Conservation (phyloP, 768 basidiomycete genomes). For the Suillus tomentosus region DNA sequence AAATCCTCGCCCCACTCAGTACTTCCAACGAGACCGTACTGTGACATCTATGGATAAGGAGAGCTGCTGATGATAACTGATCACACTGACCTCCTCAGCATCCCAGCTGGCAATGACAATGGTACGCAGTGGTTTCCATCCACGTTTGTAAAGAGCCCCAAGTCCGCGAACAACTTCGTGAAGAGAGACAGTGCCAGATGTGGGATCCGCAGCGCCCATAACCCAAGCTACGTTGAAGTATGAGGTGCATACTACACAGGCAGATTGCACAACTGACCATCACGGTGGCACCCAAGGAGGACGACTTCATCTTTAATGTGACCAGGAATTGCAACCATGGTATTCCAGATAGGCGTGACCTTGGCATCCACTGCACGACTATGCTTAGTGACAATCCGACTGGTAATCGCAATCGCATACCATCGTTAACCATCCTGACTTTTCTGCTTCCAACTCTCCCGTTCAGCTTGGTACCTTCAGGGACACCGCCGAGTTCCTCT, state of each 20-base stretch:
- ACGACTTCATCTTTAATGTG: slow-evolving; percentile 84
- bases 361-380: slow-evolving; percentile 61
- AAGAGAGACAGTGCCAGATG: slow-evolving; percentile 56
- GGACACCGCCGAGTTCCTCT: slow-evolving; percentile 48
- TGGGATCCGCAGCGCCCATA: slow-evolving; percentile 58
- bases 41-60: slow-evolving; percentile 9
- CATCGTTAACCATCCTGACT: slow-evolving; percentile 57
- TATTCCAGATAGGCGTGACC: slow-evolving; percentile 90
- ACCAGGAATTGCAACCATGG: slow-evolving; percentile 81
- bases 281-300: slow-evolving; percentile 85
- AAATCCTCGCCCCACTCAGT: slow-evolving; percentile 98
- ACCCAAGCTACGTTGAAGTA: slow-evolving; percentile 28
- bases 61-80: not conserved
- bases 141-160: slow-evolving; percentile 49
- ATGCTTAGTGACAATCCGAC: not conserved
- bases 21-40: slow-evolving; percentile 77
- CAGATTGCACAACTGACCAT: slow-evolving; percentile 51
- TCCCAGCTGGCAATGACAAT: slow-evolving; percentile 83
- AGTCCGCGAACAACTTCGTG: slow-evolving; percentile 60
- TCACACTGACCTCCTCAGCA: slow-evolving; percentile 57
- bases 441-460: slow-evolving; percentile 50
- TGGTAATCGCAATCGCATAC: slow-evolving; percentile 29
- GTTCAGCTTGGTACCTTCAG: slow-evolving; percentile 42
- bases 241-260: slow-evolving; percentile 6
- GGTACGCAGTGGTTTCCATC: slow-evolving; percentile 73